Percentiles rank a stretch among this genome's conserved stretches.
Evolutionary conservation across 306 rosid species (phyloP).

Genomic region (Malus asiatica): DNA sequence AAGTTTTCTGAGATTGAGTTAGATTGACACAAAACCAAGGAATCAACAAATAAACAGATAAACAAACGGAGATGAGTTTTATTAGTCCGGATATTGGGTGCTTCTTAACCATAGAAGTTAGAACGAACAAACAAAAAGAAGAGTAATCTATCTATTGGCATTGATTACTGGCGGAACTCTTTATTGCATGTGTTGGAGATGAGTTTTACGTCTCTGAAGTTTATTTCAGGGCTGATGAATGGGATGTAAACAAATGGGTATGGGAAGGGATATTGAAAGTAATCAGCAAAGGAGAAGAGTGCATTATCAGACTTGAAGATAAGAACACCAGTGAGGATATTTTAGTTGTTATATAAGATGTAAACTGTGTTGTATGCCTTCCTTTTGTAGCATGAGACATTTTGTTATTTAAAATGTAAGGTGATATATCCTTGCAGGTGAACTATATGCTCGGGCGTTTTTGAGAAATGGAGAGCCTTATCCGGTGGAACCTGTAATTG

Average conservation of each 20-base stretch:
- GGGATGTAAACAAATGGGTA: slow-evolving; percentile 99
- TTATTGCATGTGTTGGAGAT: slow-evolving; percentile 2
- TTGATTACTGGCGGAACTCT: neutral
- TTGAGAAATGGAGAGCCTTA: slow-evolving; percentile 89
- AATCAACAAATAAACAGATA: neutral
- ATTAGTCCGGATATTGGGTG: neutral
- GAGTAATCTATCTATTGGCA: neutral
- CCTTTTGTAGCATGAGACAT: slow-evolving; percentile 1
- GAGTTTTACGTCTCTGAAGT: slow-evolving; percentile 26
- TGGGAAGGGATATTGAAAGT: slow-evolving; percentile 93
- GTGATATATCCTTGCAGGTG: slow-evolving; percentile 49
- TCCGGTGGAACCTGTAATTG: slow-evolving; percentile 95
- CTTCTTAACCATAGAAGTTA: neutral
- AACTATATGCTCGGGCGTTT: slow-evolving; percentile 95
- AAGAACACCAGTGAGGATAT: slow-evolving; percentile 61
- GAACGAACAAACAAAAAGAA: neutral
- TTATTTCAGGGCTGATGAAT: slow-evolving; percentile 90
- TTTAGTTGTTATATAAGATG: slow-evolving; percentile 19
- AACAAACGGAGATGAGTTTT: neutral
- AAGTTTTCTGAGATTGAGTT: neutral
- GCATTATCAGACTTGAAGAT: slow-evolving; percentile 91
- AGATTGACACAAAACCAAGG: neutral
- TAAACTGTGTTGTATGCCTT: neutral
- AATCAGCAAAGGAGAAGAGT: slow-evolving; percentile 80
- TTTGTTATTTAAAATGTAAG: slow-evolving; percentile 1